These are phyloP conservation scores for Arctium lappa DNA, from an alignment of 129 eudicot species.

Conservation along the genomic window DNA sequence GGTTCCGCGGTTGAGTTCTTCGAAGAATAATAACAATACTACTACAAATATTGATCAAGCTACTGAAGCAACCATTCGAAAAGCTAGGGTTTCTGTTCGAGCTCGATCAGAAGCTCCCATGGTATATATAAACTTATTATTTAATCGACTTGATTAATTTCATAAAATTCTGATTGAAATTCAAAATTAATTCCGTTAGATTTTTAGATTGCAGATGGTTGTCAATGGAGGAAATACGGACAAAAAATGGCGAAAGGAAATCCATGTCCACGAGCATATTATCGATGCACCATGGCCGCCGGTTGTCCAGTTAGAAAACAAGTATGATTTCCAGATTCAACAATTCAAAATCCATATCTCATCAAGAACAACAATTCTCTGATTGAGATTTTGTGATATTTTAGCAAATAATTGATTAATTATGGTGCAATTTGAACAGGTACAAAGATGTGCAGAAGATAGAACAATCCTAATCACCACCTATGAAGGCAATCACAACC, in stretches of 20 bases:
- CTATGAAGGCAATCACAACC: constrained; percentile 85
- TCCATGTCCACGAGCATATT: constrained; percentile 93
- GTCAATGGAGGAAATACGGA: constrained; percentile 97
- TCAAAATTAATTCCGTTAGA: background rate
- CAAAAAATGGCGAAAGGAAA: constrained; percentile 88
- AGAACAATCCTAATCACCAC: constrained; percentile 76
- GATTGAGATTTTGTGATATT: background rate
- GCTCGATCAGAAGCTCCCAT: constrained; percentile 91
- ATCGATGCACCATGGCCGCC: constrained; percentile 79
- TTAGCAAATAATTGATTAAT: background rate
- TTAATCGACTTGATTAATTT: background rate
- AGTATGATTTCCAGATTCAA: constrained; percentile 29
- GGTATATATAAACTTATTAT: constrained; percentile 43
- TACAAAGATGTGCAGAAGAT: constrained; percentile 79
- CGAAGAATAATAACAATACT: background rate
- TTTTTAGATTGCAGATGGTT: constrained; percentile 59
- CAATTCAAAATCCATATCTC: background rate
- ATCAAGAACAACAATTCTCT: background rate
- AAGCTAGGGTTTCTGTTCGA: constrained; percentile 86
- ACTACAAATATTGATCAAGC: constrained; percentile 56
- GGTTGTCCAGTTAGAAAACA: constrained; percentile 90
- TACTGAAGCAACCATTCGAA: constrained; percentile 77
- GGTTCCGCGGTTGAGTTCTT: constrained; percentile 38
- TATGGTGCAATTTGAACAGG: constrained; percentile 34
- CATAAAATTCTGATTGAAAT: background rate